Base-by-base conservation (phyloP, 2,329 filamentous ascomycete species). In the Cladophialophora carrionii region DNA sequence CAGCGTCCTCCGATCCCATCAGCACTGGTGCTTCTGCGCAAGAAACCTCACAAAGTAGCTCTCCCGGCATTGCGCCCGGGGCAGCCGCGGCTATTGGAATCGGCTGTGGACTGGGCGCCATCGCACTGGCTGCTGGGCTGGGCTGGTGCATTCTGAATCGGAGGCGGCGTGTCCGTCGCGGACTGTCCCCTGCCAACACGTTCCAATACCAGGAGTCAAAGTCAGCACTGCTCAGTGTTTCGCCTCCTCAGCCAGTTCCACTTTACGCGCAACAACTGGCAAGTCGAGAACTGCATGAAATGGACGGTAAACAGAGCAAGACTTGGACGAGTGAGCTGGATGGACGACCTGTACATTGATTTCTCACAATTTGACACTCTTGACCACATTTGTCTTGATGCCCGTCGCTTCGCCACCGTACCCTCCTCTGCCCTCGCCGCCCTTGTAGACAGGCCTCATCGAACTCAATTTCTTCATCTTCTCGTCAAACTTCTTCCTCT, bases 381-480 rank as follows among this genome's bases (percentile, higher is more conserved):
- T 96, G 73, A 98, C 88, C 78, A 99, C 80, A 22, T 90, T 90
- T 72, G 89, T 90, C 84, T 97, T 98, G 81, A 99, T 96, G 87
- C 95, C 95, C 49, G 93, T 95, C 80, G 90, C 80, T 78, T 98
- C 95, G 80, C 95, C 95, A 70, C 87, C 87, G 81, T 99, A 99
- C 61, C 92, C 90, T 74, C 92, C 90, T 74, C 86, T 87, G 72
- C 90, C 88, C 80, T 96, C 88, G 67, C 91, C 90, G 71, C 91
- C 91, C 78, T 92, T 91, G 81, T 93, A 98, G 14, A 91, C 83
- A 8, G 90, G 86, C 81, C 90, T 91, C 82, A 93, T 91, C 75
- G 90, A 94, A 73, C 87, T 87, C 75, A 98, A 80, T 84, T 98
- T 97, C 90, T 97, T 98, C 86, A 94, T 90, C 85, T 96, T 97